A percentile compares a stretch with the other conserved stretches of the same genome.
Conservation (phyloP, 1,284 basidiomycete species). For the Ceratorhiza oryzae-sativae region DNA sequence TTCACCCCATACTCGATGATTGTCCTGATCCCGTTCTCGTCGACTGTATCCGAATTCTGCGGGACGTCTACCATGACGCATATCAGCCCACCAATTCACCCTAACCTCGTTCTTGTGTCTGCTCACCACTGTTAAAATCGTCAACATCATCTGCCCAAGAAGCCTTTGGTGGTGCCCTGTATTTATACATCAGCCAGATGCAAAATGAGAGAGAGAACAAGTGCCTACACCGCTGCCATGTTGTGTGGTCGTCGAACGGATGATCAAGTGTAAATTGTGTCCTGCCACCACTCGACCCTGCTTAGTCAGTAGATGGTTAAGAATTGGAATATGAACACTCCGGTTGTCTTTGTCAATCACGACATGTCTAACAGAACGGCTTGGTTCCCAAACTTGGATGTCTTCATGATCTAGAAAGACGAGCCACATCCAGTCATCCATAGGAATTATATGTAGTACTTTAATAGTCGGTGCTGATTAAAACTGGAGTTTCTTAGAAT, state of each 20-base stretch:
- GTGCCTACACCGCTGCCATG: constrained; percentile 24
- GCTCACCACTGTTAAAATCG: constrained; percentile 55
- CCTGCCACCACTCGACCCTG: constrained; percentile 6
- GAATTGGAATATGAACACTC: too few species aligned
- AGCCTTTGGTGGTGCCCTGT: constrained; percentile 58
- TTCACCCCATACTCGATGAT: constrained; percentile 86
- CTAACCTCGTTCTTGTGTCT: not conserved
- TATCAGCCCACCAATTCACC: not conserved
- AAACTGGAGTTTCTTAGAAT: too few species aligned
- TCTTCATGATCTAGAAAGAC: too few species aligned
- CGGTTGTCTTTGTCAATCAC: too few species aligned
- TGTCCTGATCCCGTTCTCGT: constrained; percentile 89
- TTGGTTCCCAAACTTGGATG: too few species aligned
- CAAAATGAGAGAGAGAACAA: not conserved
- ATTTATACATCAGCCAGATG: not conserved
- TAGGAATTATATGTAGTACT: too few species aligned
- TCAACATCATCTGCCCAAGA: constrained; percentile 87
- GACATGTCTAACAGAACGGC: too few species aligned
- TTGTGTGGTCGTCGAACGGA: not conserved
- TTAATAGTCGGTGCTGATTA: too few species aligned
- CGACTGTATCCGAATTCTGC: constrained; percentile 70
- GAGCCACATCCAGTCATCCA: too few species aligned
- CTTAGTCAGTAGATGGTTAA: not conserved
- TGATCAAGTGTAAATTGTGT: constrained; percentile 37
- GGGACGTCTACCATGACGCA: constrained; percentile 51